These are phyloP conservation scores for Heterobasidion occidentale DNA, from an alignment of 1,284 basidiomycete species.

Conservation along the genomic window DNA sequence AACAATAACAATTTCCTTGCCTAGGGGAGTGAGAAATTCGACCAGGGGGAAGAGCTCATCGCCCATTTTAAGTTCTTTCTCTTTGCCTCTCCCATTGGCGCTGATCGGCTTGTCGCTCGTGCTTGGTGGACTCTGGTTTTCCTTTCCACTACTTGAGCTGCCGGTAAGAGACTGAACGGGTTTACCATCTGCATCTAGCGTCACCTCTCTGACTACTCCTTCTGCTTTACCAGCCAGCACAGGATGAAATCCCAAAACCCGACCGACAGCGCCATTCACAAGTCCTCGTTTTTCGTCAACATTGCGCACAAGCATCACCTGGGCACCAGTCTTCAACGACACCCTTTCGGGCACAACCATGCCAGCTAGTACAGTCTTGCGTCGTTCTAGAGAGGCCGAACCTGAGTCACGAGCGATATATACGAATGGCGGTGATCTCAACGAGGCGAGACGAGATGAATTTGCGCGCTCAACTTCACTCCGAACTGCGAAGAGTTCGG, in stretches of 20 bases:
- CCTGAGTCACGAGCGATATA: constrained; percentile 15
- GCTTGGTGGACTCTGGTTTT: constrained; percentile 11
- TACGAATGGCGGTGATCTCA: constrained; percentile 6
- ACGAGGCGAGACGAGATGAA: constrained; percentile 23
- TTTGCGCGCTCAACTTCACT: constrained; percentile 62
- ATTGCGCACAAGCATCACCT: constrained; percentile 76
- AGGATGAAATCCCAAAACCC: constrained; percentile 44
- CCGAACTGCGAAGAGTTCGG: constrained; percentile 59
- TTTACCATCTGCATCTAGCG: constrained; percentile 26
- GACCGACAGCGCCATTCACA: constrained; percentile 72
- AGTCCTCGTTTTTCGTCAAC: constrained; percentile 51
- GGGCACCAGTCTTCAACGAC: constrained; percentile 46
- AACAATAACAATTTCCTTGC: constrained; percentile 51
- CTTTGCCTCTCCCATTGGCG: neutral
- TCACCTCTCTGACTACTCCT: constrained; percentile 24
- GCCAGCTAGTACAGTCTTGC: constrained; percentile 61
- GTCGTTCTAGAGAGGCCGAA: constrained; percentile 26
- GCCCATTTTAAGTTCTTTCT: constrained; percentile 24
- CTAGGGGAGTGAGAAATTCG: constrained; percentile 64
- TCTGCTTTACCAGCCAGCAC: constrained; percentile 6
- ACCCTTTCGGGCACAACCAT: constrained; percentile 67
- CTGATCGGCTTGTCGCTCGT: neutral
- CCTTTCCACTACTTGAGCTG: constrained; percentile 4
- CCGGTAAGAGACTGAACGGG: constrained; percentile 21
- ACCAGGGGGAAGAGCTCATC: constrained; percentile 62